Evolutionary conservation across 306 rosid species (phyloP).

Genomic region (Castanopsis chinensis): DNA sequence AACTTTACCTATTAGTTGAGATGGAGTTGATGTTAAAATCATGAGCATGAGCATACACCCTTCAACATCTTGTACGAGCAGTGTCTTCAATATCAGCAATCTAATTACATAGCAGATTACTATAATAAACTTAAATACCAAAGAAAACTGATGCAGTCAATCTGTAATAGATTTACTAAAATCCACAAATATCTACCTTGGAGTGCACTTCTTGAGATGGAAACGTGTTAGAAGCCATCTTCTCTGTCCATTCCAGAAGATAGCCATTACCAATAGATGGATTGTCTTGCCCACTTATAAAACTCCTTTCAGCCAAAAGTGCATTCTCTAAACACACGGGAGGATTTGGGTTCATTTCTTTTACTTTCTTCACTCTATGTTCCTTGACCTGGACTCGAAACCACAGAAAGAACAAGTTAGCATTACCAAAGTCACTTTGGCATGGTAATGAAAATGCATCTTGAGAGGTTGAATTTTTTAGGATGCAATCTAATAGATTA

Average conservation of each 20-base stretch:
- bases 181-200: constrained; percentile 35
- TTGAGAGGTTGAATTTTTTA: neutral
- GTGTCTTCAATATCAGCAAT: constrained; percentile 40
- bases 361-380: constrained; percentile 44
- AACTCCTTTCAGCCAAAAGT: constrained; percentile 57
- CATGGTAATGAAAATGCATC: neutral
- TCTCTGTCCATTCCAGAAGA: constrained; percentile 39
- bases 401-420: constrained; percentile 10
- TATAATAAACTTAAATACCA: neutral
- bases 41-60: constrained; percentile 66
- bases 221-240: constrained; percentile 23
- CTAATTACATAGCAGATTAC: constrained; percentile 31
- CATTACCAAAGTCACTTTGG: neutral
- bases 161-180: neutral
- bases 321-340: constrained; percentile 44
- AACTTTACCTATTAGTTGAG: constrained; percentile 67
- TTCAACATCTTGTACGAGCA: constrained; percentile 50
- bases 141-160: neutral
- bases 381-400: constrained; percentile 55
- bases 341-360: constrained; percentile 41
- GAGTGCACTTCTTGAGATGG: constrained; percentile 27
- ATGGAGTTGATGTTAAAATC: constrained; percentile 69
- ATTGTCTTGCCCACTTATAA: constrained; percentile 38
- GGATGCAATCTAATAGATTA: no score
- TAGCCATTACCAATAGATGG: constrained; percentile 32